Base-by-base conservation (phyloP, 106 monocot species). In the Ottelia alismoides region DNA sequence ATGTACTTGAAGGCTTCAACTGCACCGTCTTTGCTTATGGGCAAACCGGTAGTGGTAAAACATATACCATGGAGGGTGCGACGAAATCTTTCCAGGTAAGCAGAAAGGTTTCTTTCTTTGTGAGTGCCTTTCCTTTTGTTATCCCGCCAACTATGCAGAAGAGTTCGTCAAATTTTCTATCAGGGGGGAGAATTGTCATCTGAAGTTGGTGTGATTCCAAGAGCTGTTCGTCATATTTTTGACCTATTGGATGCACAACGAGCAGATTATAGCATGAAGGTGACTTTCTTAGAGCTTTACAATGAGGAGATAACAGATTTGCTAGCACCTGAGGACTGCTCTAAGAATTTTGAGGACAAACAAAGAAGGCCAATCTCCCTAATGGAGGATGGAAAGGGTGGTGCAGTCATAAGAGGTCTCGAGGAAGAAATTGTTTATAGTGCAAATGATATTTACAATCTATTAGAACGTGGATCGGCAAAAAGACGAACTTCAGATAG, bases 361-460 rank as follows among this genome's bases (percentile, higher is more conserved):
- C 65, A 57, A 45, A 82, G 60, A 58, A 88, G 61, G 25, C 64
- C 82, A 28, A 83, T 88, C 50, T 70, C 75, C 57, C 73, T 88
- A 12, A 76, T 88, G 78, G 88, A 88, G 64, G 88, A 88, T 71
- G 82, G 88, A n/a, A 88, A 82, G 61, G 88, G 88, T 45, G 88
- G 88, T 19, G 88, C 64, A n/a, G 60, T 88, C 26, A 67, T 88
- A 31, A 78, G 88, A 65, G 88, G 88, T 20, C 63, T 88, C 30
- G 78, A 79, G 52, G 88, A 88, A 52, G 75, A 73, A 23, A 64
- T 82, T 28, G 88, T 88, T 3, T 73, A 79, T 44, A 76, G 72
- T 65, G 75, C 78, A 47, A 75, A 56, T 52, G 88, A 88, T 30
- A 78, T 88, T 27, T 83, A 73, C 30, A 65, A 56, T 62, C 61